phyloP scores from a whole-genome alignment of 1,284 basidiomycete genomes.

The Cryptococcus sp. region DNA sequence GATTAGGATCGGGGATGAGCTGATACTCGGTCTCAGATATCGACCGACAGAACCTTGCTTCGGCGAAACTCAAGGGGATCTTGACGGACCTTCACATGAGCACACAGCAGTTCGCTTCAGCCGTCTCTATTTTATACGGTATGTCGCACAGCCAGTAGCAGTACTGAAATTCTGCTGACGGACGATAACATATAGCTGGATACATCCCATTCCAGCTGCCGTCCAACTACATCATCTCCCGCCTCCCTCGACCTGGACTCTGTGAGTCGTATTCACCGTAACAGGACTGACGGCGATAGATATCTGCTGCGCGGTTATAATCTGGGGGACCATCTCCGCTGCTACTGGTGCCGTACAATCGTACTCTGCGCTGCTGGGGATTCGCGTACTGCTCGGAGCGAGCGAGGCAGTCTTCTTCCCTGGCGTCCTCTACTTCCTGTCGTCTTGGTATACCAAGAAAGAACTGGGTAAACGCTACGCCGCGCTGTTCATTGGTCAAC shows the following conservation, averaged over 20 bases:
- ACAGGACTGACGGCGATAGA: conserved; percentile 20
- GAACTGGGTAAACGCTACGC: conserved; percentile 37
- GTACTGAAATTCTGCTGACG: not conserved
- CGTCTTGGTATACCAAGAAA: conserved; percentile 43
- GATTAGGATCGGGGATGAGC: not conserved
- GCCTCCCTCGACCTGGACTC: conserved; percentile 32
- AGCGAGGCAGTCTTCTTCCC: conserved; percentile 36
- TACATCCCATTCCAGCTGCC: conserved; percentile 50
- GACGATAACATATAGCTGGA: conserved; percentile 22
- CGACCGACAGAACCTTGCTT: conserved; percentile 37
- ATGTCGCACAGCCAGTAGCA: not conserved
- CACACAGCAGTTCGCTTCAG: conserved; percentile 41
- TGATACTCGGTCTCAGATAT: conserved; percentile 8
- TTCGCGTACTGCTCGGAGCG: conserved; percentile 22
- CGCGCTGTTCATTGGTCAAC: conserved; percentile 40
- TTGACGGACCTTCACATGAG: conserved; percentile 37
- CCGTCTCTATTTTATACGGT: conserved; percentile 50
- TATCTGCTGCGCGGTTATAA: conserved; percentile 25
- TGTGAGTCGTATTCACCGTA: conserved; percentile 18
- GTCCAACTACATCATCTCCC: conserved; percentile 41
- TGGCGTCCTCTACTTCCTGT: conserved; percentile 41
- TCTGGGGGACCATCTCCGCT: conserved; percentile 46
- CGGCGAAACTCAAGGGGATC: conserved; percentile 33
- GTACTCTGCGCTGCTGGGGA: conserved; percentile 26
- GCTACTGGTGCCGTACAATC: conserved; percentile 38